Evolutionary conservation across 2,329 filamentous ascomycete species (phyloP), one percentile per base, ranked within the genome.

Genomic region (Epichloe bromicola): DNA sequence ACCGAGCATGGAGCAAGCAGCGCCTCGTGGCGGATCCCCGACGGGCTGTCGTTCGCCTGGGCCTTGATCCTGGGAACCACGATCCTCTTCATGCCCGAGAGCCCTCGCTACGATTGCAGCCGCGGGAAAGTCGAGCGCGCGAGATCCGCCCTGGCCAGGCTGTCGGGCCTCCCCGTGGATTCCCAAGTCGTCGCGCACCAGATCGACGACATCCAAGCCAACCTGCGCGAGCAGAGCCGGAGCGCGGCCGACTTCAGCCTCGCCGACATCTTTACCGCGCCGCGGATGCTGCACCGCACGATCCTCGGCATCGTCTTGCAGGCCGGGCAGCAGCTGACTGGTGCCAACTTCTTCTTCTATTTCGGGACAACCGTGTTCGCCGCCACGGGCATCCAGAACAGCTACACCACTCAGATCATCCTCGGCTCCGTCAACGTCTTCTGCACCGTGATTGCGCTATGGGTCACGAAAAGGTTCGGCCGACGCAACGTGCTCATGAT

Each of bases 321-420:
- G 64, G 75, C 79, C 41, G 75, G 82, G 5, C 82, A 86, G 63
- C 83, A 86, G 60, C 69, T 86, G 2, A 85, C 81, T 1, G 83
- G 83, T 34, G 79, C 77, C 53, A 83, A 83, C 66, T 84, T 80
- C 66, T 83, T 80, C 69, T 83, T 84, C 64, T 80, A 80, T 64
- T 85, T 82, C 59, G 76, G 76, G 23, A 80, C 76, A 40, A 83
- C 79, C 4, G 79, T 86, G 57, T 87, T 88, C 65, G 61, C 72
- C 14, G 74, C 81, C 2, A 81, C 81, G 1, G 84, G 83, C 57
- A 74, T 87, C 30, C 65, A 60, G 54, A 79, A 88, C 68, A 77
- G 75, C 48, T 86, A 83, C 58, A 69, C 81, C 49, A 86, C 81
- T 1, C 80, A 83, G 59, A 81, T 86, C 58, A 83, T 86, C 53